Base-by-base conservation (phyloP, 768 basidiomycete species). In the Hygrocybe coccinea region DNA sequence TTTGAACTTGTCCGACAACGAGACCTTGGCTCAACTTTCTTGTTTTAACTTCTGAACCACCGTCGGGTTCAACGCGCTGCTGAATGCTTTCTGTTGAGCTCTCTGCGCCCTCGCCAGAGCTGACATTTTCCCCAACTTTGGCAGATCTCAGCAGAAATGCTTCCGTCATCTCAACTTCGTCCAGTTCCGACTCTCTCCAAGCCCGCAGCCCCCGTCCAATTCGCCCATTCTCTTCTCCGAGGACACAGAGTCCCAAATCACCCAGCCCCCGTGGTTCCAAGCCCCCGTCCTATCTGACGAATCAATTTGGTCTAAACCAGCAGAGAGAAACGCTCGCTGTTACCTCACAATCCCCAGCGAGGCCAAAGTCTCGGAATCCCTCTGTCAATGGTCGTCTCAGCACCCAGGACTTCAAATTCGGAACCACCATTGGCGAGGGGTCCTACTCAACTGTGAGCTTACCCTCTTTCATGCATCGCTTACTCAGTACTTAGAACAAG, bases 401-500 rank as follows among this genome's bases (percentile, higher is more conserved):
- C 1, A 74, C 79, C 0, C 79, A 82, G 46, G 88, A 91, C 69
- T 90, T 90, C 64, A 78, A 82, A 55, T 87, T 91, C 62, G 84
- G 85, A 3, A 75, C 81, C 33, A 78, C 82, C n/a, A 75, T 91
- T 2, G 89, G 89, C 17, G 87, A 89, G 65, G 90, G 90, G 17
- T 87, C 87, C 9, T 92, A 89, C 66, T 90, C 88, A 19, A 87
- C 85, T 6, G 90, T 89, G 66, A 64, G 84, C 77, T 36, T 11
- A 5, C n/a, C 29, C 12, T 25, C 36, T 44, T 56, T 10, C 37
- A 46, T 39, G 35, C 48, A 19, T n/a, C 3, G 39, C 21, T 5
- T 52, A 34, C 14, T 48, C 24, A 17, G 43, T 52, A 33, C 47
- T 57, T 17, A 36, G 12, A 21, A 12, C 59, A 49, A n/a, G n/a